Evolutionary conservation across 345 rosid genomes (phyloP), one percentile per base, ranked within the genome.

Genomic region (Salix exigua): DNA sequence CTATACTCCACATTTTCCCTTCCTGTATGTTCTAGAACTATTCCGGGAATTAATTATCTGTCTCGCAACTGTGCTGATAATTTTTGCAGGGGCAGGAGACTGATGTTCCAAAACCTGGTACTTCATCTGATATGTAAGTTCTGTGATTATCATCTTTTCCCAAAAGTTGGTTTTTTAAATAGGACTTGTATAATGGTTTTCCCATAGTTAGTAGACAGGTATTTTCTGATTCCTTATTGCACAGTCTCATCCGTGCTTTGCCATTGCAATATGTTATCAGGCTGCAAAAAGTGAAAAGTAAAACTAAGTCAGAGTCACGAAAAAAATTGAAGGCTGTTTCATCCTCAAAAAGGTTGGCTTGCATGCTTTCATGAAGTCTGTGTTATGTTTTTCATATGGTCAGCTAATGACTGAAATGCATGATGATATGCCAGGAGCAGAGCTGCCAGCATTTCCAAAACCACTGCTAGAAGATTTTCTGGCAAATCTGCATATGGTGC

Each of bases 41-140:
- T 75, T 76, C 48, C 26, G 38, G 38, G 68, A 40, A 35, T 40
- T 70, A 51, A 75, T 23, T 42, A 23, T 25, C 21, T 23, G 9
- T 68, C 62, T 46, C 30, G 9, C 42, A 12, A 30, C 55, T 65
- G 33, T 77, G 66, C 38, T 53, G 38, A 37, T 68, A 78, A 61
- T 58, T 40, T 78, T 72, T 76, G 80, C 83, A 85, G 90, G 89
- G 77, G 61, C 70, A 46, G 58, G 85, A 80, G 69, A 78, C 55
- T 76, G 85, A 84, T 73, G 76, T 73, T 72, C 82, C 86, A 60
- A 83, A 78, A 73, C 70, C 78, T 53, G 77, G 77, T 73, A 69
- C 83, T 77, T 87, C 87, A 67, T 81, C 78, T 77, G 80, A 82
- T 75, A 40, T 70, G 92, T 91, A 78, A 85, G 95, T 84, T 38